Percentiles rank a stretch among this genome's conserved stretches.
These are phyloP conservation scores for Claviceps sp. DNA, from an alignment of 2,329 filamentous ascomycete genomes.

Conservation along the genomic window DNA sequence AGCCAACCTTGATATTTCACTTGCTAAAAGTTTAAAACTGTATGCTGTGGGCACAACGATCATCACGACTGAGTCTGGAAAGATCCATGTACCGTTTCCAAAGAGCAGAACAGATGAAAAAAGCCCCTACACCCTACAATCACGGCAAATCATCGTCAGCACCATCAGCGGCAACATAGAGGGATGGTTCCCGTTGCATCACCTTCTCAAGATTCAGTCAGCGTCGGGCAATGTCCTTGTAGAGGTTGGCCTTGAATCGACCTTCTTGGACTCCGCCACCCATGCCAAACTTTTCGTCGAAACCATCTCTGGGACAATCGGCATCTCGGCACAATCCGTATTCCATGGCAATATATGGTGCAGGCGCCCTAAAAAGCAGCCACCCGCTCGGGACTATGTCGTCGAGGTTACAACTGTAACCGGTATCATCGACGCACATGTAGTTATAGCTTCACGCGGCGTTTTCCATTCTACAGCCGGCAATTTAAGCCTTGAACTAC, in stretches of 20 bases:
- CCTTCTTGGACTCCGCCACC: too few species aligned
- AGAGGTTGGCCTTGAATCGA: too few species aligned
- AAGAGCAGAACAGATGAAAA: too few species aligned
- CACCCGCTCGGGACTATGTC: background rate
- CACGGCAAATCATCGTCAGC: conserved; percentile 26
- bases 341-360: background rate
- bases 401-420: background rate
- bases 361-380: background rate
- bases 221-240: conserved; percentile 27
- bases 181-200: conserved; percentile 34
- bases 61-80: conserved; percentile 25
- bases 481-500: conserved; percentile 19
- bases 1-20: too few species aligned
- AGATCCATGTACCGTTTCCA: conserved; percentile 14
- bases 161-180: too few species aligned
- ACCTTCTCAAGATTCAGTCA: conserved; percentile 30
- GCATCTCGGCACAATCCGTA: background rate
- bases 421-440: conserved; percentile 12
- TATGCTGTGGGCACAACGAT: conserved; percentile 14
- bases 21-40: conserved; percentile 17
- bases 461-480: conserved; percentile 28
- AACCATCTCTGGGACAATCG: background rate
- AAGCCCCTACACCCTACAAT: conserved; percentile 26
- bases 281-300: too few species aligned
- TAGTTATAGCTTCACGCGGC: conserved; percentile 26